Base-by-base conservation (phyloP, 2,329 filamentous ascomycete species). In the Fusarium dlaminii region DNA sequence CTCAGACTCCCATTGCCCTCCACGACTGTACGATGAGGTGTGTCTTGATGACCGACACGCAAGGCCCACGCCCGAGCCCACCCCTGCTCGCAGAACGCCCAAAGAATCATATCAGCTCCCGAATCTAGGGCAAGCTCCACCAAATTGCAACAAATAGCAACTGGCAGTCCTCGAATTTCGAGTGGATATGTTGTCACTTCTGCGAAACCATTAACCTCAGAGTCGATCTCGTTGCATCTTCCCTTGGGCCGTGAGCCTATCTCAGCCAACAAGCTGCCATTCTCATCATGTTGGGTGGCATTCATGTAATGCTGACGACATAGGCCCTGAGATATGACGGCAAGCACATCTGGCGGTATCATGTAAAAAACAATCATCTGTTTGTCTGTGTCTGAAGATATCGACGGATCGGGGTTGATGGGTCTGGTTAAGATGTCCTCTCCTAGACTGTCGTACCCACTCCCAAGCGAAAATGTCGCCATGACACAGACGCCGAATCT, bases 341-440 rank as follows among this genome's bases (percentile, higher is more conserved):
- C 82, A 68, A 90, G 88, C 5, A 87, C 79, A 78, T 92, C 90
- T 1, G 86, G 80, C 0, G 91, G 90, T 4, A 93, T 82, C 2
- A 86, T 90, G 78, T 91, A 93, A 5, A 92, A 82, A 59, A 90
- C 86, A 32, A 93, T 73, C 45, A 82, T 77, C 72, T 86, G 84
- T 51, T 36, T 80, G 63, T 75, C 69, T n/a, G 59, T 45, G 17
- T 68, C 60, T 57, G 36, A 56, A 69, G 36, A 22, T 45, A 54
- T 32, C 32, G 40, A 54, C 58, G 71, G 55, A 60, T 62, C 66
- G 22, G 36, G 22, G 27, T 30, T 60, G 48, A 39, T 61, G 36
- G 57, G 34, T 18, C 48, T 68, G 32, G 56, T 61, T 39, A 14
- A 24, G 5, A 37, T 20, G 60, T 57, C 60, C 32, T 70, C 57